These are phyloP conservation scores for Carex littledalei DNA, from an alignment of 176 grass and related monocot genomes.

Conservation along the genomic window DNA sequence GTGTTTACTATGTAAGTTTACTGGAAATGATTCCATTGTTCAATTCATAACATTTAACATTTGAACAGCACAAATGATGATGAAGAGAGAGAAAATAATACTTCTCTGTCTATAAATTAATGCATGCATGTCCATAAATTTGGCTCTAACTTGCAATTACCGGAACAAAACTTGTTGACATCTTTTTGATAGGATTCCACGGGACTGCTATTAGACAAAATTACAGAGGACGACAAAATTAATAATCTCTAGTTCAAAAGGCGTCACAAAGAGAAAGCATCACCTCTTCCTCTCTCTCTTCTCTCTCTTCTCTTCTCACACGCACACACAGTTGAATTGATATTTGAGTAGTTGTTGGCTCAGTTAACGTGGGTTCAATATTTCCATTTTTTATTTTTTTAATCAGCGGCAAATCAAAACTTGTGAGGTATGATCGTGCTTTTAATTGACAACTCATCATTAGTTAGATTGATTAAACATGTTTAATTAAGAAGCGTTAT, in stretches of 20 bases:
- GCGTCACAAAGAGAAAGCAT: neutral
- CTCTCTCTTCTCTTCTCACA: neutral
- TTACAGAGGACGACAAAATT: neutral
- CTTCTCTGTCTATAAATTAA: neutral
- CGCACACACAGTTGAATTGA: neutral
- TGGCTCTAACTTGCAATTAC: neutral
- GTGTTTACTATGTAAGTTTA: no score
- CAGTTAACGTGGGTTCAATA: conserved; percentile 24
- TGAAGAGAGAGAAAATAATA: neutral
- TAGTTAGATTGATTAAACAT: neutral
- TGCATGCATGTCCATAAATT: neutral
- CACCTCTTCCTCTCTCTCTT: neutral
- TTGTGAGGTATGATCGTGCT: conserved; percentile 8
- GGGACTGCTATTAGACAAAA: neutral
- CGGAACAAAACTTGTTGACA: neutral
- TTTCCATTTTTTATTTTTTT: neutral
- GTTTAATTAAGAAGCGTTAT: neutral
- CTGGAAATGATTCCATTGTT: neutral
- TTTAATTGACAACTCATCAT: conserved; percentile 6
- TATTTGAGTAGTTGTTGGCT: neutral
- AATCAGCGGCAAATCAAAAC: neutral
- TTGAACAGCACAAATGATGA: neutral
- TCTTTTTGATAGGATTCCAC: neutral
- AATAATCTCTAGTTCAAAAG: neutral
- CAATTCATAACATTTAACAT: neutral